Evolutionary conservation across 2,329 filamentous ascomycete genomes (phyloP), one percentile per base, ranked within the genome.

Genomic region (Colletotrichum liriopes): DNA sequence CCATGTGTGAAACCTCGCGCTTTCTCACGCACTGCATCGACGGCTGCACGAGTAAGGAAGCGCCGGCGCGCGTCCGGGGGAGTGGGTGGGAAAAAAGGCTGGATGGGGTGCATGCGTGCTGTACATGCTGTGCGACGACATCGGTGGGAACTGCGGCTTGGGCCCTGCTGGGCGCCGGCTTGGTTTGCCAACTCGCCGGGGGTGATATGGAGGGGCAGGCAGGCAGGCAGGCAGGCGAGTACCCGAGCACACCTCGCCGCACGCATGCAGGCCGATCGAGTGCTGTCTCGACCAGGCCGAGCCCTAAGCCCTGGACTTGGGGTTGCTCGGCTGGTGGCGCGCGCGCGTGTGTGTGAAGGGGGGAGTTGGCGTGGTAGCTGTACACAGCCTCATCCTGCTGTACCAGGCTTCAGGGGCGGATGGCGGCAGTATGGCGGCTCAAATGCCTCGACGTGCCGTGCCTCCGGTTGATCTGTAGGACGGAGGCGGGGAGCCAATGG

Each of bases 111-210:
- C 39, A 45, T 65, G 51, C 67, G 3, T 70, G 43, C n/a, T 70
- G 67, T 7, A 16, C 12, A 41, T 58, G 54, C 35, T 47, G 67
- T 70, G 67, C 67, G 61, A 70, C 67, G 67, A 35, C 26, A 65
- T 51, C 45, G 67, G 67, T 65, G 43, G 32, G 52, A 26, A n/a
- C 35, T 20, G 20, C 29, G 41, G 59, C n/a, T 11, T 55, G 18
- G 52, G 52, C 20, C 20, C 20, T 23, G 11, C 52, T 55, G 11
- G 41, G 59, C 66, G 59, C 49, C 32, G 52, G 20, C 11, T 35
- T 35, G 18, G 45, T 6, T n/a, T 35, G 52, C 52, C 35, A 18
- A 37, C 49, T 18, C 4, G 51, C 26, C 20, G 18, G 29, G 32
- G 32, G n/a, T 9, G 32, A 20, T n/a, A 39, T 12, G 5, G 20